phyloP scores from a whole-genome alignment of 495 filamentous ascomycete genomes.

The Niebla homalea region DNA sequence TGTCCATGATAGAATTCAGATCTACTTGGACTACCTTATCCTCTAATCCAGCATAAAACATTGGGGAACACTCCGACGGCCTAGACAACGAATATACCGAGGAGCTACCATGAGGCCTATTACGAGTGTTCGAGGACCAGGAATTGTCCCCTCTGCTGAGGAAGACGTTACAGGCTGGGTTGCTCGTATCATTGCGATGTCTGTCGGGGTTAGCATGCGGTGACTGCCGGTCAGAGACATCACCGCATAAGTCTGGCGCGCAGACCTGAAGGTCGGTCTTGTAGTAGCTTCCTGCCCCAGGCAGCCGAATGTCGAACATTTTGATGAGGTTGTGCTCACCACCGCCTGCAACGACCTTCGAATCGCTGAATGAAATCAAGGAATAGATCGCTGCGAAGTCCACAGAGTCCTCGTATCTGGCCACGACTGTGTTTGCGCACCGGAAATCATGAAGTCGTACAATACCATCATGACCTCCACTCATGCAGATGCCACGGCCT shows the following conservation, averaged over 20 bases:
- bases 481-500: constrained; percentile 42
- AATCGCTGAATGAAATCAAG: constrained; percentile 39
- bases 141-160: constrained; percentile 3
- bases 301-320: constrained; percentile 51
- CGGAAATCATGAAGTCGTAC: constrained; percentile 55
- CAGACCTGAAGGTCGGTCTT: not conserved
- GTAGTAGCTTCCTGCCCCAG: constrained; percentile 27
- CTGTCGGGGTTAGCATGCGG: not conserved
- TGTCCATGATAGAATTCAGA: constrained; percentile 30
- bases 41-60: constrained; percentile 44
- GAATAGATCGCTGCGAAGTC: constrained; percentile 47
- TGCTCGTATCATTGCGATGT: constrained; percentile 1
- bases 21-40: constrained; percentile 39
- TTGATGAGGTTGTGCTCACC: constrained; percentile 46
- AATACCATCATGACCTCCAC: constrained; percentile 46
- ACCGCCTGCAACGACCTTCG: constrained; percentile 45
- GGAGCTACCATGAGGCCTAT: constrained; percentile 15
- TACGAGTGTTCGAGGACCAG: constrained; percentile 21
- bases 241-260: not conserved
- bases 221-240: constrained; percentile 1
- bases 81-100: constrained; percentile 47
- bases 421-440: constrained; percentile 32
- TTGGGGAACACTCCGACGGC: constrained; percentile 40
- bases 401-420: constrained; percentile 40
- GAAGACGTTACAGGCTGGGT: constrained; percentile 13